phyloP scores from a whole-genome alignment of 768 basidiomycete genomes.

The Cystofilobasidium capitatum region DNA sequence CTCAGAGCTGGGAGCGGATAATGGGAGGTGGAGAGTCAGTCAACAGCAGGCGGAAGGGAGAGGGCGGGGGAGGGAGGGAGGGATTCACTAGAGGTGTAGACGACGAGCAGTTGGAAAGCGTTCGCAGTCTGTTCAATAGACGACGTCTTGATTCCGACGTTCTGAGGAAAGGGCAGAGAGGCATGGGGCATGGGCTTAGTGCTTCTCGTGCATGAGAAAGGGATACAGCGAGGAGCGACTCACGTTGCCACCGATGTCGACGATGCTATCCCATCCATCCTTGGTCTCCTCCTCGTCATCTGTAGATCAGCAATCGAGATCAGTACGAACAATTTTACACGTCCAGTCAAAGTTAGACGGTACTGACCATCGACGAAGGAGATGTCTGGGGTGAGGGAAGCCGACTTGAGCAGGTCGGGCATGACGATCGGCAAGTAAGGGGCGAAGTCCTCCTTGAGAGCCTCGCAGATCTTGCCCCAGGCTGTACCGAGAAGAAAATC shows the following conservation, averaged over 20 bases:
- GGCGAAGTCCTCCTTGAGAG: constrained; percentile 72
- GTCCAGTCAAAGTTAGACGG: not conserved
- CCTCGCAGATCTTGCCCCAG: constrained; percentile 82
- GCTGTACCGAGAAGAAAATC: constrained; percentile 43
- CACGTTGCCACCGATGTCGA: constrained; percentile 55
- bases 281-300: constrained; percentile 43
- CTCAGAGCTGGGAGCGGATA: constrained; percentile 43
- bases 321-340: constrained; percentile 5
- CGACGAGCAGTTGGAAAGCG: constrained; percentile 76
- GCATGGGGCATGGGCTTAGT: not conserved
- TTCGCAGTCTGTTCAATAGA: constrained; percentile 79
- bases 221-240: not conserved
- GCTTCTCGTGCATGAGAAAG: not conserved
- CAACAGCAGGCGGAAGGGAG: not conserved
- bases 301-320: constrained; percentile 35
- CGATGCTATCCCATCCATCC: constrained; percentile 58
- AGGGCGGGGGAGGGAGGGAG: too few relatives aligned
- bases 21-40: not conserved
- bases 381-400: constrained; percentile 70
- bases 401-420: constrained; percentile 63
- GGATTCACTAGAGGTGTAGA: constrained; percentile 52
- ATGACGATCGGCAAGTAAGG: constrained; percentile 78
- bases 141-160: constrained; percentile 66
- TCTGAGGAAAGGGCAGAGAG: constrained; percentile 38
- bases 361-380: constrained; percentile 54